These are phyloP conservation scores for Thecaphora frezii DNA, from an alignment of 1,284 basidiomycete species.

Conservation along the genomic window DNA sequence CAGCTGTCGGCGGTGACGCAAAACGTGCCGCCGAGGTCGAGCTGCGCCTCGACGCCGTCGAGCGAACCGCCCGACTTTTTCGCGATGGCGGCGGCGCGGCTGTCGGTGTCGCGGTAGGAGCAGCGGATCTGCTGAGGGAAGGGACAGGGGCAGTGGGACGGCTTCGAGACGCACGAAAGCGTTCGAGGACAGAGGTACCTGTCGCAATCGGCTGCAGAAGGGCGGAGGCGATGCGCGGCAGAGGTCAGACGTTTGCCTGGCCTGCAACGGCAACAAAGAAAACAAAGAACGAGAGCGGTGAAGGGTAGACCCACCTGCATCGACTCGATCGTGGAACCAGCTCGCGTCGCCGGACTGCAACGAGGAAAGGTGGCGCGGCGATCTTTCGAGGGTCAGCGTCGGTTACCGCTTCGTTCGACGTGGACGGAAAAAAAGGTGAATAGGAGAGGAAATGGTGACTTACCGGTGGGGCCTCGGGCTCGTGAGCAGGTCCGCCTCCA, in stretches of 20 bases:
- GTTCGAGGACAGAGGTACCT: constrained; percentile 49
- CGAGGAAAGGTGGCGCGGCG: not conserved
- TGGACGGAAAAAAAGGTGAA: not conserved
- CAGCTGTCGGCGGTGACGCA: constrained; percentile 43
- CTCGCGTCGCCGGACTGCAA: constrained; percentile 40
- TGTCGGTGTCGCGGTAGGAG: constrained; percentile 34
- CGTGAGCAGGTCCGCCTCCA: too few relatives aligned
- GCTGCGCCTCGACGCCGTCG: constrained; percentile 26
- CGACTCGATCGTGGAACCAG: constrained; percentile 49
- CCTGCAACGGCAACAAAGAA: not conserved
- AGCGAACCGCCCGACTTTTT: constrained; percentile 21
- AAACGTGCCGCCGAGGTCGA: constrained; percentile 40
- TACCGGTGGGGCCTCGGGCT: too few relatives aligned
- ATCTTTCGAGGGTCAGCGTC: too few relatives aligned
- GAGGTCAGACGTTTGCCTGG: not conserved
- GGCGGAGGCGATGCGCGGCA: not conserved
- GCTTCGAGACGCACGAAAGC: constrained; percentile 47
- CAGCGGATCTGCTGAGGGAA: constrained; percentile 48
- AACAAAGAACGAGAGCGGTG: constrained; percentile 1
- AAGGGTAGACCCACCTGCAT: constrained; percentile 12
- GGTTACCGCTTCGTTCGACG: too few relatives aligned
- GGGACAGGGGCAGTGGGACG: constrained; percentile 51
- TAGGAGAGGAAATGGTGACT: constrained; percentile 7
- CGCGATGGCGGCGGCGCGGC: constrained; percentile 7
- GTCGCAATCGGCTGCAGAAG: constrained; percentile 30